Evolutionary conservation across 2,329 filamentous ascomycete species (phyloP), one percentile per base, ranked within the genome.

Genomic region (Pseudopyricularia javanii): DNA sequence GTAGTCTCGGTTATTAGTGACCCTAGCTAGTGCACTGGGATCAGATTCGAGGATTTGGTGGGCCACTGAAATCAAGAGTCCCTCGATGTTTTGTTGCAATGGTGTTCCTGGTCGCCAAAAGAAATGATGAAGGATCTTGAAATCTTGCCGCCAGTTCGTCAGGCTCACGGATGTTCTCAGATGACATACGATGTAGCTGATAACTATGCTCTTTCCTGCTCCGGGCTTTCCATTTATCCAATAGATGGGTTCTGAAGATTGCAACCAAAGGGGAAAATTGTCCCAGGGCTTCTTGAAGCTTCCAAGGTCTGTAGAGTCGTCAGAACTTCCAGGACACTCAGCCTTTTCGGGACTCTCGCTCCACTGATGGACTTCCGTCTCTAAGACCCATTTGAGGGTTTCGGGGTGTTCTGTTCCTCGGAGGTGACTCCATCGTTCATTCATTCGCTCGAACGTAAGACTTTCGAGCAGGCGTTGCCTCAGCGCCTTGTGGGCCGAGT

Each of bases 171-270:
- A 14, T 0, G 62, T 65, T 8, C 43, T 17, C 1, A 47, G 3
- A 12, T 61, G 45, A 1, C 53, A 33, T 2, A 56, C 11, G 9
- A 67, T 45, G 48, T 59, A 66, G 33, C 63, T 66, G 52, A 66
- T 59, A 24, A 68, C 47, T 0, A 61, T 66, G 15, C 57, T 62
- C 43, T 69, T 68, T 1, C 66, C 66, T 1, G 64, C 61, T 0
- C 63, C 66, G 0, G 62, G 59, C 50, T 67, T 67, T 0, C 64
- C 65, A 14, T 56, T 58, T 33, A 68, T 60, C 59, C 63, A 68
- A 53, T 64, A 68, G 0, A 50, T 24, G 12, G 33, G 7, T 2
- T 37, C 47, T 4, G 20, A 9, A 6, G 45, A 48, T 8, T 28
- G 24, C 3, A 51, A 20, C 37, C 37, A 51, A 28, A 34, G 15